Evolutionary conservation across 768 basidiomycete species (phyloP), one percentile per base, ranked within the genome.

Genomic region (Collybia sordida): DNA sequence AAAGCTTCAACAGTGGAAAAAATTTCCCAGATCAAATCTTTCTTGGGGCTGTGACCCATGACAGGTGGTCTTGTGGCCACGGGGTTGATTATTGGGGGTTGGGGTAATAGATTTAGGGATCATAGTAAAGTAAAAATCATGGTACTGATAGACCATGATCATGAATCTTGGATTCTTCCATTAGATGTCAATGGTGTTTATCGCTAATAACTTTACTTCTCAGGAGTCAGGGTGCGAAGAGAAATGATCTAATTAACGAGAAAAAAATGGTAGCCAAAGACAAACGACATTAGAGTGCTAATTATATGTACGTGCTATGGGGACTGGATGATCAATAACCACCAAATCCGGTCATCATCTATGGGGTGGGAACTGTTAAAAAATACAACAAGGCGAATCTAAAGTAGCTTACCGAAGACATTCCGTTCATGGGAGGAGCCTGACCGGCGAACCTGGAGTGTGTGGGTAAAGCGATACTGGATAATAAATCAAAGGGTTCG

Each of bases 261-360:
- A 55, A 44, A n/a, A 37, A n/a, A 45, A 22, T 35, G 49, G 46
- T 42, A 31, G 31, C 9, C 31, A 52, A 6, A 14, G 24, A 37
- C 34, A 54, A 55, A 64, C 25, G 38, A 57, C 56, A 64, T 66
- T 64, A 65, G 62, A 68, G 57, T 51, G 59, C 58, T 53, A 61
- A 68, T 62, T 54, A 65, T 59, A 59, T 59, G 59, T 63, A 68
- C 22, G 58, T 43, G 47, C 23, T 18, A 14, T 71, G 52, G 42
- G 52, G 51, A 6, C 11, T 35, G 51, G 59, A 61, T 51, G 65
- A 54, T 61, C 37, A 17, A 46, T 59, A 74, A 34, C 59, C 54
- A 53, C 77, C 79, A 62, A 81, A 87, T 23, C 86, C 86, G 57
- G 86, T 86, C 83, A 83, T 84, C 49, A 74, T 66, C 81, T 83